Base-by-base conservation (phyloP, 106 monocot species). In the Phalaenopsis aphrodite region DNA sequence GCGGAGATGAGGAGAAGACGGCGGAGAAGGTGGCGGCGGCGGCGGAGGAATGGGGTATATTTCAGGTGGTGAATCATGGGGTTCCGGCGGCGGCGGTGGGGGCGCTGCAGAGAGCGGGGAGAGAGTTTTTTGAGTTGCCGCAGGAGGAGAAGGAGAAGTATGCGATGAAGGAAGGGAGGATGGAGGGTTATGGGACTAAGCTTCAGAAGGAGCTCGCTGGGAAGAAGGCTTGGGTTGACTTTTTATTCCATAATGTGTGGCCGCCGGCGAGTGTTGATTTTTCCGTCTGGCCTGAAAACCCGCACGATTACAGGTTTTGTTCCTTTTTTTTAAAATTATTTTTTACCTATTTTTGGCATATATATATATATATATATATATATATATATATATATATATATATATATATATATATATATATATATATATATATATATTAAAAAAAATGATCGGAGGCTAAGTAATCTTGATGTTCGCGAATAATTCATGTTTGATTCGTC, bases 61-160 rank as follows among this genome's bases (percentile, higher is more conserved):
- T 95, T 69, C 93, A 95, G 85, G 80, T 95, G 75, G 89, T 95
- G 82, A 95, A 91, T 58, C 93, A 95, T 61, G 93, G 93, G 72
- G 88, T 95, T n/a, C 89, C 95, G 2, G 42, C 24, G 12, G 89
- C 81, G 77, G 89, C 87, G 80, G 78, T 95, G 30, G 23, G n/a
- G 78, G 88, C 84, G 85, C 68, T 95, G 67, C 93, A 93, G 85
- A 78, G 85, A 21, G 95, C 90, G 12, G 93, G 93, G 41, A 84
- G 56, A 77, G 87, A 82, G 74, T 95, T 93, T 85, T 95, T 95
- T 77, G 88, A 87, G 84, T 82, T 95, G 72, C 89, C 93, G 24
- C 81, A 76, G 78, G 91, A 82, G 81, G 89, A 93, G 89, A 95
- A 95, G 95, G 88, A 87, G 86, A 71, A 39, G 57, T 83, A 82